Percentiles rank a stretch among this genome's conserved stretches.
phyloP scores from a whole-genome alignment of 768 basidiomycete species.

The Tricholoma saponaceum region DNA sequence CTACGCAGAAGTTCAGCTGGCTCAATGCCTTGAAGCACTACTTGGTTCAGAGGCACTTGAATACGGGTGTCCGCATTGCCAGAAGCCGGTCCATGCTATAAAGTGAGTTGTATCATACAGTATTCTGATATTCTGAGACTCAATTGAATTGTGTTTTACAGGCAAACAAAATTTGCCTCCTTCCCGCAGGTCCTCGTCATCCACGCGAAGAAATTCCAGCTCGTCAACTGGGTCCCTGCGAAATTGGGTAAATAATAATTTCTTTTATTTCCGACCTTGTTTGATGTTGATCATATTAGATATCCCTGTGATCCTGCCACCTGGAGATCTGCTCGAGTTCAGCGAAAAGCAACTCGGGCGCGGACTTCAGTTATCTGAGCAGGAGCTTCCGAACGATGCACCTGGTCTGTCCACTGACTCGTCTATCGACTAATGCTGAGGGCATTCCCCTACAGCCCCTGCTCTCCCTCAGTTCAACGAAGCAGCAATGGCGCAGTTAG shows the following conservation, averaged over 20 bases:
- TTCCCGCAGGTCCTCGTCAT: conserved; percentile 88
- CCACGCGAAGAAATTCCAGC: conserved; percentile 91
- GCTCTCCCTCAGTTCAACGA: conserved; percentile 66
- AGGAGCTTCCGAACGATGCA: conserved; percentile 57
- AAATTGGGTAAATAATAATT: conserved; percentile 68
- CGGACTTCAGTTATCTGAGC: conserved; percentile 69
- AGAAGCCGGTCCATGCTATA: conserved; percentile 59
- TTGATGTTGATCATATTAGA: conserved; percentile 41
- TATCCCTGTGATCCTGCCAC: conserved; percentile 75
- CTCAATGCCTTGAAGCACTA: conserved; percentile 55
- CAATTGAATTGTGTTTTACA: conserved; percentile 26
- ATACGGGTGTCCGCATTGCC: conserved; percentile 77
- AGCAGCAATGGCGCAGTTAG: conserved; percentile 68
- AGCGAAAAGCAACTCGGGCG: conserved; percentile 56
- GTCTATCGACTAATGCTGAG: background rate
- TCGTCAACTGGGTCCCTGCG: conserved; percentile 94
- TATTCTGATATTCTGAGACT: conserved; percentile 2
- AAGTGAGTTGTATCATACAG: conserved; percentile 50
- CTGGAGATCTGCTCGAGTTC: conserved; percentile 53
- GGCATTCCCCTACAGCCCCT: conserved; percentile 21
- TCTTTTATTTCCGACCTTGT: background rate
- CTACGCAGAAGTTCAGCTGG: conserved; percentile 62
- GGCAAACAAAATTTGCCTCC: conserved; percentile 73
- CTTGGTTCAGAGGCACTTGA: conserved; percentile 65
- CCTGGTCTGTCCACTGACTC: conserved; percentile 20